Evolutionary conservation across 2,329 filamentous ascomycete genomes (phyloP).

Genomic region (Alternaria hordeiaustralica): DNA sequence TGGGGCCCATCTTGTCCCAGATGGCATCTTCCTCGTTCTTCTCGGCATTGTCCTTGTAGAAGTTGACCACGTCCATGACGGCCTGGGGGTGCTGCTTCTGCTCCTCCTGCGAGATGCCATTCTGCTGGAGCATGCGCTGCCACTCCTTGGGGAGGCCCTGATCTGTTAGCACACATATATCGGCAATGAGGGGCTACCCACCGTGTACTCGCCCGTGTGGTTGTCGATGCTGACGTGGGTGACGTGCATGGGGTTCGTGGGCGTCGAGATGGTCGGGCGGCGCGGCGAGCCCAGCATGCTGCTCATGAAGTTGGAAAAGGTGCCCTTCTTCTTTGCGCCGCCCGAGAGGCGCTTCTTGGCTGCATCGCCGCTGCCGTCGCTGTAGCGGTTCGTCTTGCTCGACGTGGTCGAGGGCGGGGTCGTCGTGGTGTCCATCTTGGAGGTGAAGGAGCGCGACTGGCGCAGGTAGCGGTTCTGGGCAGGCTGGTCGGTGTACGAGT

Average conservation of each 20-base stretch:
- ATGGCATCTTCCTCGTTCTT: slow-evolving; percentile 81
- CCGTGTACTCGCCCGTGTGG: slow-evolving; percentile 93
- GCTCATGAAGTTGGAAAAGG: slow-evolving; percentile 50
- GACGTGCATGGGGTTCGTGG: slow-evolving; percentile 96
- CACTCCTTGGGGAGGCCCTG: slow-evolving; percentile 96
- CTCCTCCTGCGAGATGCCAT: slow-evolving; percentile 94
- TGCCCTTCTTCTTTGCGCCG: slow-evolving; percentile 50
- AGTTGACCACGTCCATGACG: slow-evolving; percentile 92
- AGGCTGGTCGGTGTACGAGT: slow-evolving; percentile 36
- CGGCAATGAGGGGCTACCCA: slow-evolving; percentile 52
- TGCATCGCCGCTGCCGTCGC: slow-evolving; percentile 42
- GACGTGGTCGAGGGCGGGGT: slow-evolving; percentile 44
- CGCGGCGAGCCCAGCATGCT: slow-evolving; percentile 69
- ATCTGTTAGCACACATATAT: slow-evolving; percentile 26
- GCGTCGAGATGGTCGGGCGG: slow-evolving; percentile 93
- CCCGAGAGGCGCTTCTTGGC: slow-evolving; percentile 42
- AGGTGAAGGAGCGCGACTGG: slow-evolving; percentile 53
- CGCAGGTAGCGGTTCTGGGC: slow-evolving; percentile 35
- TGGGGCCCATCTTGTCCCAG: slow-evolving; percentile 96
- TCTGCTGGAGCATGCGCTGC: slow-evolving; percentile 94
- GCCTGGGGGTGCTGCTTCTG: slow-evolving; percentile 95
- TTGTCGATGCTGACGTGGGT: slow-evolving; percentile 98
- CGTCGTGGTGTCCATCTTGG: slow-evolving; percentile 51
- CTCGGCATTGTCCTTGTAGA: slow-evolving; percentile 94
- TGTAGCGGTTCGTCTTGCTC: slow-evolving; percentile 48